Evolutionary conservation across 2,329 filamentous ascomycete species (phyloP).

Genomic region (Beauveria sp.): DNA sequence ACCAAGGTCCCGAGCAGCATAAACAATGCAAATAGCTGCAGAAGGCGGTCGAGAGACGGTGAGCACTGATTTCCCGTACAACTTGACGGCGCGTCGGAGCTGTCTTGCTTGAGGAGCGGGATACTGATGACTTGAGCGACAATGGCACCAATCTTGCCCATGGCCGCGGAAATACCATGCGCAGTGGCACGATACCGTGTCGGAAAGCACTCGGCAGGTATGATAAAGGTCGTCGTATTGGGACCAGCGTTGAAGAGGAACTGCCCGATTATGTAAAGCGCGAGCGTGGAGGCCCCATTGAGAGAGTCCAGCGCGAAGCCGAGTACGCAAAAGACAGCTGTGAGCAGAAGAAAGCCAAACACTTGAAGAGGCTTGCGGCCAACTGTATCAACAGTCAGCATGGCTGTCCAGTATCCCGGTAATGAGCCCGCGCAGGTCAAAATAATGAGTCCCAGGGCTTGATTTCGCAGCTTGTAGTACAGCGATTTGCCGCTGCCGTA

Average conservation of each 20-base stretch:
- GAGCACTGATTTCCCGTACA: conserved; percentile 42
- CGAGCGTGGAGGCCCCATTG: conserved; percentile 41
- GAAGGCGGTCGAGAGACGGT: conserved; percentile 62
- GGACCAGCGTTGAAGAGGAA: conserved; percentile 62
- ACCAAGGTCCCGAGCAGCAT: conserved; percentile 66
- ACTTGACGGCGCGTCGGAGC: conserved; percentile 28
- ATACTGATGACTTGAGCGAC: conserved; percentile 59
- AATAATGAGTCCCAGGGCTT: conserved; percentile 69
- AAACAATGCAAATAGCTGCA: conserved; percentile 73
- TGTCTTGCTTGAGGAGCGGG: conserved; percentile 50
- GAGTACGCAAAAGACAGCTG: conserved; percentile 53
- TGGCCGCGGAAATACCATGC: conserved; percentile 59
- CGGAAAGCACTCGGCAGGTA: conserved; percentile 58
- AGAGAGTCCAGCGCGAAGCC: conserved; percentile 51
- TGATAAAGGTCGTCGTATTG: conserved; percentile 58
- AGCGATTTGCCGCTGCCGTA: conserved; percentile 57
- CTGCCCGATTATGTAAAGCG: conserved; percentile 55
- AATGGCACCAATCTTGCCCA: conserved; percentile 62
- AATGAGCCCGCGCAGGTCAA: conserved; percentile 69
- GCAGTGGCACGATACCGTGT: conserved; percentile 55
- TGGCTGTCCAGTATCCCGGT: conserved; percentile 72
- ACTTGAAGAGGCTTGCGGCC: conserved; percentile 72
- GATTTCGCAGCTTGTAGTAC: conserved; percentile 63
- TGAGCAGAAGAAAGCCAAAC: conserved; percentile 52
- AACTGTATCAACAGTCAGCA: conserved; percentile 64